Conservation (phyloP, 1,284 basidiomycete species). For the Athelia psychrophila region DNA sequence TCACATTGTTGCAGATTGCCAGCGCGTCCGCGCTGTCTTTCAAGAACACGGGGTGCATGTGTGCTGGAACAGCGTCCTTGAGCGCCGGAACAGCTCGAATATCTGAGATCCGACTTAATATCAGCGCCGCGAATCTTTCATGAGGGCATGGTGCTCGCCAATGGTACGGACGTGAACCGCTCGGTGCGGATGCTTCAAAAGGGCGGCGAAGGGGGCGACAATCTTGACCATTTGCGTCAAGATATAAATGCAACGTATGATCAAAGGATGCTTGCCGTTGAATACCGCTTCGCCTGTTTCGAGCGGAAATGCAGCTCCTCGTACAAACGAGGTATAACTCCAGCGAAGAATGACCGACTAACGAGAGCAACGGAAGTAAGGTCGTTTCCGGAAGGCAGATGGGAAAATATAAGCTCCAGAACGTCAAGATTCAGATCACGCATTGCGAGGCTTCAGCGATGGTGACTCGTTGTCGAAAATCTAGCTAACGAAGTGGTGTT, state of each 20-base stretch:
- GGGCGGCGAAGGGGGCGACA: constrained; percentile 56
- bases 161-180: constrained; percentile 58
- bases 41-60: constrained; percentile 44
- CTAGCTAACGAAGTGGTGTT: too few species aligned
- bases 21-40: constrained; percentile 48
- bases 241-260: constrained; percentile 1
- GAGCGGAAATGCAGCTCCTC: constrained; percentile 48
- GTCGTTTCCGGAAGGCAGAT: constrained; percentile 46
- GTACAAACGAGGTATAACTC: constrained; percentile 60
- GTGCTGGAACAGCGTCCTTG: constrained; percentile 19
- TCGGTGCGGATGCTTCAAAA: constrained; percentile 48
- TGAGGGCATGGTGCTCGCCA: constrained; percentile 33
- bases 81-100: constrained; percentile 44
- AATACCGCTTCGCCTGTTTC: constrained; percentile 54
- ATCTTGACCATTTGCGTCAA: constrained; percentile 24
- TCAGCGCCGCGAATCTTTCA: background rate
- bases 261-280: constrained; percentile 32
- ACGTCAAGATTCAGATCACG: constrained; percentile 69
- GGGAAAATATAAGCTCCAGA: constrained; percentile 57
- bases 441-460: constrained; percentile 59
- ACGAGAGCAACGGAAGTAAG: constrained; percentile 59
- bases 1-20: constrained; percentile 46
- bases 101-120: constrained; percentile 33
- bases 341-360: constrained; percentile 58
- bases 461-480: too few species aligned